Conservation (phyloP, 2,329 filamentous ascomycete species). For the Nakataea oryzae region DNA sequence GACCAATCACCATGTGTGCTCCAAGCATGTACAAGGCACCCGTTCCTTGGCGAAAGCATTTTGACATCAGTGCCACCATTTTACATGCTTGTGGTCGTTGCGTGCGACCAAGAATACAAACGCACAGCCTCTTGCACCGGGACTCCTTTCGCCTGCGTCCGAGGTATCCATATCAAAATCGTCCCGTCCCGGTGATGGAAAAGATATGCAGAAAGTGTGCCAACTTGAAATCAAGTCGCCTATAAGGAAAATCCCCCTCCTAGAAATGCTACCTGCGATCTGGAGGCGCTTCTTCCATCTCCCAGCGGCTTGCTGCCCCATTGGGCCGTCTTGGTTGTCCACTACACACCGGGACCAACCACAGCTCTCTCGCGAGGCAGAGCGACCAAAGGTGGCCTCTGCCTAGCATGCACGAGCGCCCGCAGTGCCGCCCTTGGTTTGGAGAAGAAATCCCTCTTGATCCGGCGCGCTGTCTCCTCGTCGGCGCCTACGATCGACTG, state of each 20-base stretch:
- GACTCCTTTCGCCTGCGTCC: background rate
- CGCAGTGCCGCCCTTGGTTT: slow-evolving; percentile 18
- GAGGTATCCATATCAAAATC: background rate
- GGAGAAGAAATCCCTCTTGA: slow-evolving; percentile 11
- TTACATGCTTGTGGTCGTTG: background rate
- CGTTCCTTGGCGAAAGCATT: background rate
- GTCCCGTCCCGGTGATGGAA: background rate
- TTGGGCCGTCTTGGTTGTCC: background rate
- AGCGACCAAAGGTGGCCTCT: no score
- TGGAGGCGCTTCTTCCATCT: background rate
- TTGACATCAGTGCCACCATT: background rate
- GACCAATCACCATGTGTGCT: background rate
- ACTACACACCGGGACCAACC: background rate
- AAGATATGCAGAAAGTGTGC: background rate
- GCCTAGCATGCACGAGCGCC: slow-evolving; percentile 9
- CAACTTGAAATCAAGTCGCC: background rate
- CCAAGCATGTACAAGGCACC: background rate
- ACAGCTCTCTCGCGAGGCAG: background rate
- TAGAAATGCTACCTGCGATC: background rate
- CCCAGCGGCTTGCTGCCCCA: background rate
- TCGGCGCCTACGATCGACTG: slow-evolving; percentile 9
- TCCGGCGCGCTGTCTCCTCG: slow-evolving; percentile 5
- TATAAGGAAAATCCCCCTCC: background rate
- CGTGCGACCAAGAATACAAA: background rate
- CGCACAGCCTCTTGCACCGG: background rate